A percentile compares a stretch with the other conserved stretches of the same genome.
Conservation (phyloP, 1,139 yeast genomes). For the Candida sanyaensis region DNA sequence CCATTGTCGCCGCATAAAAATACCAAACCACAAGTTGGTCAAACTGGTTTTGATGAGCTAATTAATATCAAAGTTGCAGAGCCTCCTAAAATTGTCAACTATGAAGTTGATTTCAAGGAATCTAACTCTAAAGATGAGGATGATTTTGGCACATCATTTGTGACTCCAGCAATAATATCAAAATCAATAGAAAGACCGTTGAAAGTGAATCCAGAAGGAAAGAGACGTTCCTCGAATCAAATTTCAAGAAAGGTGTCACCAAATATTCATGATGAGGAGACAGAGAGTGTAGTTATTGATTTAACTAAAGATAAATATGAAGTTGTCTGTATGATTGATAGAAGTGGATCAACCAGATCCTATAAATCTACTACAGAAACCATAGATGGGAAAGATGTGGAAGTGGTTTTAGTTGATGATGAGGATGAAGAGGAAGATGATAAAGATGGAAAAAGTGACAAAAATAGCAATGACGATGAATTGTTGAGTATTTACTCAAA, state of each 20-base stretch:
- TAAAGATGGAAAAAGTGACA: constrained; percentile 22
- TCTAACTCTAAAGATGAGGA: constrained; percentile 19
- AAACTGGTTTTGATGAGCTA: neutral
- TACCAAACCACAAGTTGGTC: neutral
- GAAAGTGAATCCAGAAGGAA: neutral
- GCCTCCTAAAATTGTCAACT: constrained; percentile 40
- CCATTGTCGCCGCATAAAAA: neutral
- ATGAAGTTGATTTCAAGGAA: constrained; percentile 46
- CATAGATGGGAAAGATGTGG: constrained; percentile 44
- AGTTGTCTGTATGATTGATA: constrained; percentile 31
- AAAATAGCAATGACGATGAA: constrained; percentile 28
- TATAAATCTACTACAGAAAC: constrained; percentile 44
- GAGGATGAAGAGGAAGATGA: constrained; percentile 32
- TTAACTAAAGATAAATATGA: constrained; percentile 44
- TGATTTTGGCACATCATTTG: constrained; percentile 10
- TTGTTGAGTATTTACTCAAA: constrained; percentile 47
- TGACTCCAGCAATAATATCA: constrained; percentile 2
- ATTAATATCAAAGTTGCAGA: constrained; percentile 33
- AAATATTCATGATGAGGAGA: constrained; percentile 18
- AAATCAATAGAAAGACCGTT: neutral
- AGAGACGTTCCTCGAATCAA: neutral
- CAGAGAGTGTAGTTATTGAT: constrained; percentile 44
- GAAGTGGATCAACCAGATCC: constrained; percentile 36
- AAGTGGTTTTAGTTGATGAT: constrained; percentile 48
- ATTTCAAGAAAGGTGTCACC: neutral